Evolutionary conservation across 2,329 filamentous ascomycete genomes (phyloP).

Genomic region (Botrytis deweyae): DNA sequence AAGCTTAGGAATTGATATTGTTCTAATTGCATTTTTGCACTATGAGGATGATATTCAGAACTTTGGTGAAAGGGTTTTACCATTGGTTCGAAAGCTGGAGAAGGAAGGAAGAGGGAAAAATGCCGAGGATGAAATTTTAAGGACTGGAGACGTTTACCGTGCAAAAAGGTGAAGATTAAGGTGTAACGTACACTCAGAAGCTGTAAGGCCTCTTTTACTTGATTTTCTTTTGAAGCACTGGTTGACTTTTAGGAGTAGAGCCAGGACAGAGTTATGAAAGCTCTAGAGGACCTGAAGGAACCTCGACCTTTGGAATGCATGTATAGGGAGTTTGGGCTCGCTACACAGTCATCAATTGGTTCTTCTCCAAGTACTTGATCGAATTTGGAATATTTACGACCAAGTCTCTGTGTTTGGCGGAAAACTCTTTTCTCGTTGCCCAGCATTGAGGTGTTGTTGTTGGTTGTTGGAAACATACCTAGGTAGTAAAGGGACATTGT

Average conservation of each 20-base stretch:
- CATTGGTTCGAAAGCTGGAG: slow-evolving; percentile 50
- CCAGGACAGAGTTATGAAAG: not conserved
- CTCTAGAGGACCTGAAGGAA: not conserved
- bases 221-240: not conserved
- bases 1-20: slow-evolving; percentile 46
- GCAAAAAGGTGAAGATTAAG: slow-evolving; percentile 25
- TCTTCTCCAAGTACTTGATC: not conserved
- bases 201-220: not conserved
- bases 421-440: not conserved
- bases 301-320: not conserved
- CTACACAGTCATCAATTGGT: not conserved
- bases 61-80: slow-evolving; percentile 49
- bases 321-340: not conserved
- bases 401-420: not conserved
- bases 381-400: not conserved
- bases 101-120: slow-evolving; percentile 49
- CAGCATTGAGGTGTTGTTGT: not conserved
- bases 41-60: slow-evolving; percentile 53
- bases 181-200: not conserved
- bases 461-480: not conserved
- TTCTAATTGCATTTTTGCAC: slow-evolving; percentile 50
- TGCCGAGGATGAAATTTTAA: slow-evolving; percentile 46
- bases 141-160: slow-evolving; percentile 49
- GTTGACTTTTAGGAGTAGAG: not conserved
- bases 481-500: not conserved